Conservation (phyloP, 176 grass and related monocot species). For the Rhipidocladum racemiflorum region DNA sequence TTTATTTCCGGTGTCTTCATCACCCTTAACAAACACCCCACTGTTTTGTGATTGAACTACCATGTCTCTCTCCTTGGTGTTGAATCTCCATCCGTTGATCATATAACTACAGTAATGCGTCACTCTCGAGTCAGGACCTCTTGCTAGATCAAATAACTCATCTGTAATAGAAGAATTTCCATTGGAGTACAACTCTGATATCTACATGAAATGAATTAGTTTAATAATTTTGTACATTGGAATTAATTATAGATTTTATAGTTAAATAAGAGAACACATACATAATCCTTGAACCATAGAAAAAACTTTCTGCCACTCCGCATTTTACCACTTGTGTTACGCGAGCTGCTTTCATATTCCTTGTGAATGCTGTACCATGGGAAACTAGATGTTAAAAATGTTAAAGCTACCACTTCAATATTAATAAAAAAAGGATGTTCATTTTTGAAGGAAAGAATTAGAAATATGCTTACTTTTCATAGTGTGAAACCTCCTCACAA, state of each 20-base stretch:
- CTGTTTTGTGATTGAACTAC: not conserved
- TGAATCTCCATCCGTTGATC: not conserved
- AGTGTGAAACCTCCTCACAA: not conserved
- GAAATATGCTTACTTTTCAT: not conserved
- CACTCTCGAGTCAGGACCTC: not conserved
- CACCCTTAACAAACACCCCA: not conserved
- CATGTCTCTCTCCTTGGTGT: not conserved
- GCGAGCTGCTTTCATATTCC: not conserved
- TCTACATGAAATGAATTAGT: too few relatives aligned
- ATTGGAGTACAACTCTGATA: not conserved
- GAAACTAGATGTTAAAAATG: not conserved
- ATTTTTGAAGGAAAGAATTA: too few relatives aligned
- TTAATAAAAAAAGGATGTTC: not conserved
- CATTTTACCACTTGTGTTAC: not conserved
- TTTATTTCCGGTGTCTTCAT: not conserved
- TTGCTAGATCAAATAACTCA: not conserved
- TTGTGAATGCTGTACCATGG: not conserved
- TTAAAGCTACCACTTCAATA: not conserved
- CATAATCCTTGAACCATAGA: not conserved
- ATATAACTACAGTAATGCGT: not conserved
- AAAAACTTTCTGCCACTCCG: not conserved
- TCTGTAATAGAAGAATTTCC: not conserved
- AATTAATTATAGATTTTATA: not conserved
- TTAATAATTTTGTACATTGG: too few relatives aligned
- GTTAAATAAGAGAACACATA: not conserved